phyloP scores from a whole-genome alignment of 495 filamentous ascomycete genomes.

The Aspergillus diversus region DNA sequence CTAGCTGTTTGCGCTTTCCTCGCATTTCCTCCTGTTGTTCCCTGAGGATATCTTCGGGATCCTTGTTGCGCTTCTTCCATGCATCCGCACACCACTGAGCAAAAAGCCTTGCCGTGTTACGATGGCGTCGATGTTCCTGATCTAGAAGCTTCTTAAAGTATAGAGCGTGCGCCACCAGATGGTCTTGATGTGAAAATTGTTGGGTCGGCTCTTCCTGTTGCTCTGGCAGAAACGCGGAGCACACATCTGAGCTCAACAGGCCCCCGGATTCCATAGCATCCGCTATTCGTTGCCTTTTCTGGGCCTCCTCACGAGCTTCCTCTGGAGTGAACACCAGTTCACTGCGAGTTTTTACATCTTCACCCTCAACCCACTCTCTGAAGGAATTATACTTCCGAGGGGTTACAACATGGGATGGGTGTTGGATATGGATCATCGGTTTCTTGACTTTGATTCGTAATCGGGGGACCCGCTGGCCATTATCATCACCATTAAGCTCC shows the following conservation, averaged over 20 bases:
- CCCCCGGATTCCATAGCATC: conserved; percentile 75
- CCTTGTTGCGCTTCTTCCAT: conserved; percentile 50
- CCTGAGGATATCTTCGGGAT: conserved; percentile 48
- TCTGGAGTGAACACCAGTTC: conserved; percentile 56
- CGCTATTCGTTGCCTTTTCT: conserved; percentile 60
- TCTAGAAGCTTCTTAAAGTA: conserved; percentile 79
- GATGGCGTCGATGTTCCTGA: conserved; percentile 75
- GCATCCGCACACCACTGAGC: conserved; percentile 53
- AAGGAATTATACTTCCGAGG: conserved; percentile 54
- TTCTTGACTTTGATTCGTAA: conserved; percentile 58
- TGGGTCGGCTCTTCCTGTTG: conserved; percentile 70
- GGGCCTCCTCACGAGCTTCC: conserved; percentile 55
- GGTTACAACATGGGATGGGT: conserved; percentile 54
- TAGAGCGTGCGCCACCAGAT: conserved; percentile 78
- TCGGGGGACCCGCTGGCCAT: conserved; percentile 40
- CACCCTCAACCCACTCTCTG: conserved; percentile 58
- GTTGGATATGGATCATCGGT: conserved; percentile 53
- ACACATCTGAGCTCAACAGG: conserved; percentile 68
- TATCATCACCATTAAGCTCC: conserved; percentile 25
- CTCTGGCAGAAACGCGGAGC: conserved; percentile 77
- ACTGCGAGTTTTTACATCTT: conserved; percentile 45
- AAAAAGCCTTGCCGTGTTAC: conserved; percentile 45
- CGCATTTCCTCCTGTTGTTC: conserved; percentile 54
- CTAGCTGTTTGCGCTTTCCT: conserved; percentile 68
- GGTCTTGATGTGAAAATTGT: conserved; percentile 83